Evolutionary conservation across 768 basidiomycete genomes (phyloP), one percentile per base, ranked within the genome.

Genomic region (Boletellus sp.): DNA sequence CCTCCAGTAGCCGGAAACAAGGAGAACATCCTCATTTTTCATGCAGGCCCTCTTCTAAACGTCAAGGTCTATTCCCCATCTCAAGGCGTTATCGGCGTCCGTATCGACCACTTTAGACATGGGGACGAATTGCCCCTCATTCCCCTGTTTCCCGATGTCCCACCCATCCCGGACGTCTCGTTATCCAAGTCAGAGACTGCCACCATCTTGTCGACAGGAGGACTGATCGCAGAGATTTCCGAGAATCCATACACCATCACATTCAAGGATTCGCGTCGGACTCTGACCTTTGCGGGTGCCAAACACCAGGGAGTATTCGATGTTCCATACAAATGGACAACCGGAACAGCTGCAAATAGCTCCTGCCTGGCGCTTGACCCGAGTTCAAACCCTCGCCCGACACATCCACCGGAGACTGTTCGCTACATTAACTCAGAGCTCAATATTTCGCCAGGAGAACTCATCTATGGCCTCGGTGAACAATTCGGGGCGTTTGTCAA

Each of bases 401-500:
- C 65, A 4, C 59, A 69, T 1, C 59, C 71, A 11, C 79, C 78
- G 1, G 72, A 68, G 40, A 61, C 63, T 9, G 68, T 78, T 32
- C 68, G 77, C 22, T 81, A 81, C 57, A 65, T 79, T 39, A 77
- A 56, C n/a, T 58, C 80, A 43, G 85, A 78, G 73, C 72, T 89
- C 26, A 81, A 79, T 50, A 67, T 84, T 7, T 79, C 80, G 22
- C 84, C 85, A 0, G 86, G 84, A 17, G 86, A 87, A 66, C 75
- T 81, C 37, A 74, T 89, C 19, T 88, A 87, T 59, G 86, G 86
- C 4, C 72, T 87, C 13, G 87, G 87, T 42, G 86, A 89, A 66
- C 80, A 85, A 48, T 88, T 89, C 62, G 81, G 83, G 3, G 74
- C 85, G 9, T 83, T 89, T 51, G 77, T 86, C 7, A 89, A 88